These are phyloP conservation scores for Cercis canadensis DNA, from an alignment of 306 rosid species.

Conservation along the genomic window DNA sequence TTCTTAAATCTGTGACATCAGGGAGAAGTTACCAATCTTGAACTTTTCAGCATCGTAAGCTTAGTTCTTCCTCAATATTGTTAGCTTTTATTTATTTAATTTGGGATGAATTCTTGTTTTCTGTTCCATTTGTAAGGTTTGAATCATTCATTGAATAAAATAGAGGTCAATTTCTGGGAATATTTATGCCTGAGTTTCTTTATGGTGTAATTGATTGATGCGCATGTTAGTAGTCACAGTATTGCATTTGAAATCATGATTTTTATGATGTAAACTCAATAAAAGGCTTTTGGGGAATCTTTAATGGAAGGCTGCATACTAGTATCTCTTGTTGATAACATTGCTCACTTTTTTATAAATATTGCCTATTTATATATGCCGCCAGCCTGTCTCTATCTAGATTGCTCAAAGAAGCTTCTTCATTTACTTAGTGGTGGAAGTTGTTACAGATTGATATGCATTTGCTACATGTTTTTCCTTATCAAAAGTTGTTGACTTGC, in stretches of 20 bases:
- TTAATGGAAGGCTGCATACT: not conserved
- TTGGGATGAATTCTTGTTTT: not conserved
- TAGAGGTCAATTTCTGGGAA: not conserved
- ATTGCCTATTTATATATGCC: not conserved
- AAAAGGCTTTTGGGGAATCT: not conserved
- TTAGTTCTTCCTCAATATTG: not conserved
- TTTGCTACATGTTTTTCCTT: not conserved
- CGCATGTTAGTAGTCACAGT: not conserved
- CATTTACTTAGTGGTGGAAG: not conserved
- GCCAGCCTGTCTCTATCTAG: not conserved
- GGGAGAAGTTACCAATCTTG: not conserved
- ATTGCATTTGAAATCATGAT: not conserved
- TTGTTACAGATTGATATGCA: not conserved
- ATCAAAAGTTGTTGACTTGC: not conserved
- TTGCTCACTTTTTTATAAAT: not conserved
- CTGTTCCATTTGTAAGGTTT: slow-evolving; percentile 2
- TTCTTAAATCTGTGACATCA: slow-evolving; percentile 19
- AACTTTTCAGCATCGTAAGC: slow-evolving; percentile 5
- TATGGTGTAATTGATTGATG: not conserved
- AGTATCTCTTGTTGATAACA: not conserved
- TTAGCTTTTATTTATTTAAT: no score
- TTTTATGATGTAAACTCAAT: not conserved
- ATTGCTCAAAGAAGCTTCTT: not conserved
- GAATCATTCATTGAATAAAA: not conserved
- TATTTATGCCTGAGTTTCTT: not conserved